Percentiles rank a stretch among this genome's conserved stretches.
Conservation (phyloP, 1,284 basidiomycete species). For the Cystobasidiaceae sp. region DNA sequence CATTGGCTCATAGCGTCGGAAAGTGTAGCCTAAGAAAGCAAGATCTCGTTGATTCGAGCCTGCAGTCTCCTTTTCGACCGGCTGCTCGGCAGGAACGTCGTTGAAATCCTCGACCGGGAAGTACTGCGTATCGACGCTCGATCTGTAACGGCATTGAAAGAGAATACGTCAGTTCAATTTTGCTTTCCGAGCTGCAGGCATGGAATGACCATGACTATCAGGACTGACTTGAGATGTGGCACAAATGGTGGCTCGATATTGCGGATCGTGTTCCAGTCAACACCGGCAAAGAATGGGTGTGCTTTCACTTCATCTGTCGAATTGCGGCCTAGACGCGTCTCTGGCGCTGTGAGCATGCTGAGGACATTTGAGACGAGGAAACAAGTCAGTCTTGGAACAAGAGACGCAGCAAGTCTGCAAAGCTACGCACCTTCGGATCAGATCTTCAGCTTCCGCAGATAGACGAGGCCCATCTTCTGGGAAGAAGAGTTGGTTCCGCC, state of each 20-base stretch:
- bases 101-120: conserved; percentile 75
- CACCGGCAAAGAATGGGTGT: conserved; percentile 95
- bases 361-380: no score
- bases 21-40: conserved; percentile 75
- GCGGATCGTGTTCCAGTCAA: conserved; percentile 86
- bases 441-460: conserved; percentile 83
- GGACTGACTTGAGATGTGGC: conserved; percentile 62
- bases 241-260: conserved; percentile 94
- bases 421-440: conserved; percentile 63
- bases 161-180: no score
- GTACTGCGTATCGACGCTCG: conserved; percentile 26
- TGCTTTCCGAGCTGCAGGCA: no score
- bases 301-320: conserved; percentile 79
- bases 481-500: conserved; percentile 84
- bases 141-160: no score
- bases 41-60: conserved; percentile 62
- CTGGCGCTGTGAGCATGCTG: conserved; percentile 75
- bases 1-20: conserved; percentile 31
- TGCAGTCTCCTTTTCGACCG: conserved; percentile 57
- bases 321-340: conserved; percentile 60
- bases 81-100: conserved; percentile 64
- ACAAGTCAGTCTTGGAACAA: no score
- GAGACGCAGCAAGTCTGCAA: no score
- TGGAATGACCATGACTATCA: no score
- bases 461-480: conserved; percentile 89